phyloP scores from a whole-genome alignment of 2,329 filamentous ascomycete species.

The Trichoderma pleuroti region DNA sequence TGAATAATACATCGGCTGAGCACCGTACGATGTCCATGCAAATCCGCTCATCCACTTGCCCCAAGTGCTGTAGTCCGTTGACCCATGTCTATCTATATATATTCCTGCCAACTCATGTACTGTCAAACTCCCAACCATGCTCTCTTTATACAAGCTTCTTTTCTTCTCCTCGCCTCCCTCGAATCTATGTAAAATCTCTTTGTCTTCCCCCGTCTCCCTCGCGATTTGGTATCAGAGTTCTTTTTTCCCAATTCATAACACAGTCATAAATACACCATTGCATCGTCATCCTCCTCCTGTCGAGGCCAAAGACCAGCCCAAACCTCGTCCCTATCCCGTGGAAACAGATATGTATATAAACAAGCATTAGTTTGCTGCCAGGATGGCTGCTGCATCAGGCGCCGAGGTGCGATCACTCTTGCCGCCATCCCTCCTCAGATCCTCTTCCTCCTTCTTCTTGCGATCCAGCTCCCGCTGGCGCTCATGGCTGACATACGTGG shows the following conservation, averaged over 20 bases:
- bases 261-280: slow-evolving; percentile 2
- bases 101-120: not conserved
- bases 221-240: slow-evolving; percentile 10
- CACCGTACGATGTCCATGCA: not conserved
- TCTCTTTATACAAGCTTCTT: not conserved
- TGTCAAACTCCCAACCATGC: not conserved
- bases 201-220: not conserved
- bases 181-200: not conserved
- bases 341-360: not conserved
- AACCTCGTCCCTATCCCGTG: not conserved
- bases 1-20: not conserved
- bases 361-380: slow-evolving; percentile 50
- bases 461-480: slow-evolving; percentile 45
- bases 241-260: not conserved
- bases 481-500: slow-evolving; percentile 53
- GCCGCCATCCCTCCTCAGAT: slow-evolving; percentile 42
- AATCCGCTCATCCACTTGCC: not conserved
- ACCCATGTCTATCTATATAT: not conserved
- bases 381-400: slow-evolving; percentile 54
- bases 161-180: not conserved
- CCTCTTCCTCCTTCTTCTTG: slow-evolving; percentile 42
- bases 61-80: not conserved
- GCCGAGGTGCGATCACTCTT: slow-evolving; percentile 45
- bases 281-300: not conserved
- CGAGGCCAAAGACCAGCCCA: not conserved